Conservation (phyloP, 2,329 filamentous ascomycete genomes). For the Microdochium nivale region DNA sequence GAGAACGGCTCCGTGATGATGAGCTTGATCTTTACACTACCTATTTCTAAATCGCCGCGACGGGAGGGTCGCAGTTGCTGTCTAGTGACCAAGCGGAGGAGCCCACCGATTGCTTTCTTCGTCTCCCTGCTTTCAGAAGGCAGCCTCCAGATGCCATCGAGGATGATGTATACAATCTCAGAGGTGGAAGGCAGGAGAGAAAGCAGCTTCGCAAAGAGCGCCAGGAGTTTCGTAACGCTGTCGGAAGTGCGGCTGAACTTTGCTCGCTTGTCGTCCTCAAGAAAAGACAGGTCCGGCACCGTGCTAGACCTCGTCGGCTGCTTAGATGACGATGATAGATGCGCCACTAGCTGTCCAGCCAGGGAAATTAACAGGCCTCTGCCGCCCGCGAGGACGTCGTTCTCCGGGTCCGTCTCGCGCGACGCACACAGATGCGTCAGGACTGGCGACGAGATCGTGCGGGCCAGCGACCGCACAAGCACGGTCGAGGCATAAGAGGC, state of each 20-base stretch:
- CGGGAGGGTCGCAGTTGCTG: neutral
- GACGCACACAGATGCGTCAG: neutral
- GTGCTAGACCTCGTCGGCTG: neutral
- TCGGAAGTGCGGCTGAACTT: neutral
- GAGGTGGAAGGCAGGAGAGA: neutral
- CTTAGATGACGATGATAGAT: neutral
- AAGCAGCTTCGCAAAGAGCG: neutral
- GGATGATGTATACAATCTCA: neutral
- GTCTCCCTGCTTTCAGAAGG: neutral
- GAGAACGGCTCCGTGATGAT: neutral
- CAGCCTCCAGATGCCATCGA: neutral
- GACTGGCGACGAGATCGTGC: neutral
- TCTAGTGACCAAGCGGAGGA: neutral
- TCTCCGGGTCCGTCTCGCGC: neutral
- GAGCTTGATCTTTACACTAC: neutral
- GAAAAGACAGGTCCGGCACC: neutral
- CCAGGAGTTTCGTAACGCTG: neutral
- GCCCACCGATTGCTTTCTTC: neutral
- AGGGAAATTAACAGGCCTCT: neutral
- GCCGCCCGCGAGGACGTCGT: neutral
- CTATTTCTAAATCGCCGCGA: neutral
- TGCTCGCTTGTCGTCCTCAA: neutral
- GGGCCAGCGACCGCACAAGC: neutral
- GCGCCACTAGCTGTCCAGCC: neutral
- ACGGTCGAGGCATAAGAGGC: neutral